Base-by-base conservation (phyloP, 495 filamentous ascomycete species). In the Xylaria cubensis region DNA sequence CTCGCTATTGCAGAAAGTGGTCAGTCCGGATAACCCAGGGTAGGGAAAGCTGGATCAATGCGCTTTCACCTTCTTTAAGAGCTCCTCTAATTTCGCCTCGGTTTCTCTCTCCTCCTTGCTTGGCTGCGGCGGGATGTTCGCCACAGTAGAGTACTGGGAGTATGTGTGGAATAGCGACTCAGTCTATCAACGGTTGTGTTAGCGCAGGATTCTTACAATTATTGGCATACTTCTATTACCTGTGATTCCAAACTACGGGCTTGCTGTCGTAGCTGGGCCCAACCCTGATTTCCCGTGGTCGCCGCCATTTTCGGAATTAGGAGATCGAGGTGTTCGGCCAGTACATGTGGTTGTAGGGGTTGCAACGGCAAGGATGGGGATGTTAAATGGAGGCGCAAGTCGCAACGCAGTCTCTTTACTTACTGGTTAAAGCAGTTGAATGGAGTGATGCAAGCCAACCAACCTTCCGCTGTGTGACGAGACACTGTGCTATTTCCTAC, bases 251-350 rank as follows among this genome's bases (percentile, higher is more conserved):
- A 86, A 26, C 91, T 88, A 74, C 97, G 88, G 65, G 94, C 93
- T 82, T 98, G 96, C 82, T 97, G 94, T 74, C 96, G 92, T 67
- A 99, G 89, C 84, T 98, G 96, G 73, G 94, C 91, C 96, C 96
- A 99, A 79, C 94, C 94, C 69, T 91, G 80, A 55, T 82, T 92
- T 73, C 93, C 89, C 32, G 92, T 92, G 62, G 93, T 83, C 61
- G 89, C 86, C 42, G 93, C 88, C 93, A 96, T 96, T 53, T 71
- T 70, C 55, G 61, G 56, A 15, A 70, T 29, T 29, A 39, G 46
- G 65, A 12, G 46, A 53, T 55, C 3, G 32, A 51, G 12, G 2
- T 44, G n/a, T 34, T 53, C 17, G 34, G 9, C 34, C 29, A 36
- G 19, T 21, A 55, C 59, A 64, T 64, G 69, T 56, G 48, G 13